Conservation (phyloP, 2,329 filamentous ascomycete species). For the Raffaelea albimanens region DNA sequence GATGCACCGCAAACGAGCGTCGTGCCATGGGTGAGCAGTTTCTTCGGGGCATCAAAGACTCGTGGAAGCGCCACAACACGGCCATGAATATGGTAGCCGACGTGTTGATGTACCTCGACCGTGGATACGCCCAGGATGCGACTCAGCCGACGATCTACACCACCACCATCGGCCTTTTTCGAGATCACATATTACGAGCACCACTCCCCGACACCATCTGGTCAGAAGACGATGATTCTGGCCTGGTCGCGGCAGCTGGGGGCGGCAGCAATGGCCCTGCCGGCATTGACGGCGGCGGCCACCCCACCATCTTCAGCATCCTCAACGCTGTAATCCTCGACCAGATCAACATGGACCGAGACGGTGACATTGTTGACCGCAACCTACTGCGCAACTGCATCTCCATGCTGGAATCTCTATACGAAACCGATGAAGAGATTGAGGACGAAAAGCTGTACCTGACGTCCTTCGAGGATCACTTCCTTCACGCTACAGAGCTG, state of each 20-base stretch:
- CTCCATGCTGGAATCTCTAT: constrained; percentile 82
- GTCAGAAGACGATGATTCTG: constrained; percentile 20
- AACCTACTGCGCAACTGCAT: constrained; percentile 72
- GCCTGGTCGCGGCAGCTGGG: neutral
- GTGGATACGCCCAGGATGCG: constrained; percentile 64
- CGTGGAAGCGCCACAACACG: constrained; percentile 83
- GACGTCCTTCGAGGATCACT: constrained; percentile 70
- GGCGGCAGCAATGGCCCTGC: neutral
- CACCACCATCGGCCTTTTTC: constrained; percentile 77
- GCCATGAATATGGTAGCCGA: constrained; percentile 76
- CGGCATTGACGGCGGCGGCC: constrained; percentile 6
- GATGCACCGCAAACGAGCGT: constrained; percentile 66
- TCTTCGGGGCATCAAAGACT: constrained; percentile 61
- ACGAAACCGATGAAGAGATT: constrained; percentile 69
- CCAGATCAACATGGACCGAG: constrained; percentile 84
- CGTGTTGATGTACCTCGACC: constrained; percentile 92
- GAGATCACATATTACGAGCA: constrained; percentile 70
- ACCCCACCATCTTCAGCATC: constrained; percentile 55
- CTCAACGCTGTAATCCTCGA: constrained; percentile 78
- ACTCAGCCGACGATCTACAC: constrained; percentile 72
- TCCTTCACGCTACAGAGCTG: constrained; percentile 56
- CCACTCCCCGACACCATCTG: constrained; percentile 8
- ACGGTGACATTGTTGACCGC: constrained; percentile 81
- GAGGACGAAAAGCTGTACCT: constrained; percentile 77
- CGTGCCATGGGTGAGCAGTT: constrained; percentile 76